Conservation (phyloP, 1,284 basidiomycete species). For the Leccinum subspadiceum region DNA sequence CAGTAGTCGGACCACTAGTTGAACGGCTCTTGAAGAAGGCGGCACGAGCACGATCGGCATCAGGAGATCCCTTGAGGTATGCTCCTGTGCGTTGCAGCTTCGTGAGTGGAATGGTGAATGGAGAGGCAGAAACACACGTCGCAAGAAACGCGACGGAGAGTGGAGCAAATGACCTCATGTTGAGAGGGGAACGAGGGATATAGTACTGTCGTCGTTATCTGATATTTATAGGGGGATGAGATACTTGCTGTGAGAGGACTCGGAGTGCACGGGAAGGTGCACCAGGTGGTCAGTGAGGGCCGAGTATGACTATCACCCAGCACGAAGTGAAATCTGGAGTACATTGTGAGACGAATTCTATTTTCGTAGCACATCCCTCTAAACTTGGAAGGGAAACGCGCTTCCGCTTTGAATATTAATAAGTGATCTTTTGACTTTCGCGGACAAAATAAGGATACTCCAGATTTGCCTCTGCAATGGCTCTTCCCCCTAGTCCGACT, state of each 20-base stretch:
- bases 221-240: conserved; percentile 5
- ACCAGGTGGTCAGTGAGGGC: not conserved
- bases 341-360: not conserved
- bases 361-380: not conserved
- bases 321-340: not conserved
- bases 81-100: conserved; percentile 10
- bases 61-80: conserved; percentile 20
- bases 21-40: conserved; percentile 9
- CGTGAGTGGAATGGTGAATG: conserved; percentile 15
- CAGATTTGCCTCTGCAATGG: not conserved
- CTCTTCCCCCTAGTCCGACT: not conserved
- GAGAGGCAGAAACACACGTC: conserved; percentile 13
- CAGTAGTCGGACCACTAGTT: conserved; percentile 1
- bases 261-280: not conserved
- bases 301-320: not conserved
- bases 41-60: conserved; percentile 25
- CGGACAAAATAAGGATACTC: not conserved
- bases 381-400: not conserved
- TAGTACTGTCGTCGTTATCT: not conserved
- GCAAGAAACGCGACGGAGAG: conserved; percentile 14
- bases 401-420: not conserved
- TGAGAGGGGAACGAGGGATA: not conserved
- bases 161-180: conserved; percentile 18
- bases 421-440: not conserved
- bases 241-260: not conserved